Evolutionary conservation across 192 early-diverging fungal genomes (phyloP).

Genomic region (Mortierella hygrophila): DNA sequence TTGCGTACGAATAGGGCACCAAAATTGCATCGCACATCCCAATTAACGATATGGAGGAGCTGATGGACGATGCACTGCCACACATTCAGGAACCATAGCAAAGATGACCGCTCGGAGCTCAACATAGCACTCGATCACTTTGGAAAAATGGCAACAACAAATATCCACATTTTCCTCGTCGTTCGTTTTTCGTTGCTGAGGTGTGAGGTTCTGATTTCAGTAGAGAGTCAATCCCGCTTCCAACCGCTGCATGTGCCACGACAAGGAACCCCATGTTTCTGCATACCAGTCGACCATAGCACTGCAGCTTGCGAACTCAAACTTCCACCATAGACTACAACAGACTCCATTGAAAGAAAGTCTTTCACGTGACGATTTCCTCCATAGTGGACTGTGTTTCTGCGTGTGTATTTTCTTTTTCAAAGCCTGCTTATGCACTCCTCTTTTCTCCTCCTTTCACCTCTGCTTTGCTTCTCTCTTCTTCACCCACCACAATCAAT

Average conservation of each 20-base stretch:
- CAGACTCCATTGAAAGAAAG: background rate
- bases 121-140: background rate
- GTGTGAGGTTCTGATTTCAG: too few species aligned
- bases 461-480: background rate
- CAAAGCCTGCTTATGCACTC: too few species aligned
- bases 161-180: background rate
- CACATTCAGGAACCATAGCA: conserved; percentile 20
- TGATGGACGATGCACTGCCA: conserved; percentile 3
- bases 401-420: background rate
- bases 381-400: too few species aligned
- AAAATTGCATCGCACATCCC: conserved; percentile 32
- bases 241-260: too few species aligned
- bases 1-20: conserved; percentile 9
- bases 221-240: too few species aligned
- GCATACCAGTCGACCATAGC: too few species aligned
- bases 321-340: background rate
- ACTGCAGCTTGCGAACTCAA: background rate
- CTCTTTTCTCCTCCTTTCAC: too few species aligned
- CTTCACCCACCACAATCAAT: background rate
- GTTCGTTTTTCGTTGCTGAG: background rate
- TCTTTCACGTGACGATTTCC: too few species aligned
- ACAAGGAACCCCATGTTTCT: too few species aligned
- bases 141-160: background rate
- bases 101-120: background rate
- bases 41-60: conserved; percentile 26